Base-by-base conservation (phyloP, 2,329 filamentous ascomycete species). In the Colletotrichum gigasporum region DNA sequence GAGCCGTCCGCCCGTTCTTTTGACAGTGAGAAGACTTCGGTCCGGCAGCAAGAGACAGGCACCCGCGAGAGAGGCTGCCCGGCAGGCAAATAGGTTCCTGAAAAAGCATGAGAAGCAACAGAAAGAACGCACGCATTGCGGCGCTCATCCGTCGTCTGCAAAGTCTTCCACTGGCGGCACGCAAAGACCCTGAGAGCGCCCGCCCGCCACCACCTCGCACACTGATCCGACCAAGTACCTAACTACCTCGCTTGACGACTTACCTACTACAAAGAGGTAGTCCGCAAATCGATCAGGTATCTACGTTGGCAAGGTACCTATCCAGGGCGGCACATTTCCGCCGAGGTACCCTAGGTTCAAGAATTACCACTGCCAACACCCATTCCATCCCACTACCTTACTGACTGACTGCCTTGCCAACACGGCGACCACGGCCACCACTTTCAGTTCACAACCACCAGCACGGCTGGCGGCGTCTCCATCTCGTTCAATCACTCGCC, bases 1-100 rank as follows among this genome's bases (percentile, higher is more conserved):
- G n/a, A n/a, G n/a, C n/a, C n/a, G n/a, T n/a, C n/a, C n/a, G n/a
- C n/a, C n/a, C n/a, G n/a, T n/a, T n/a, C n/a, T n/a, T n/a, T n/a
- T n/a, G n/a, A n/a, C n/a, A n/a, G n/a, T n/a, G n/a, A n/a, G n/a
- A n/a, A n/a, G n/a, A n/a, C n/a, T n/a, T n/a, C n/a, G n/a, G n/a
- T n/a, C n/a, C n/a, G n/a, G n/a, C n/a, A n/a, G 45, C 12, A 48
- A 34, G 16, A 9, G 14, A 16, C 7, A 34, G 11, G n/a, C 41
- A 42, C 52, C 51, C 51, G 34, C 51, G 18, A 6, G 24, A 24
- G 16, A 34, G 42, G n/a, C 51, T 42, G 34, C 51, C 18, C 9
- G 24, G 44, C 24, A 34, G 42, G n/a, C 58, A 62, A 18, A 52
- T 41, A 57, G 51, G 32, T 24, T 28, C 58, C 58, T 34, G 32